A percentile compares a stretch with the other conserved stretches of the same genome.
phyloP scores from a whole-genome alignment of 352 stramenopile genomes.

The Globisporangium camurandrum region DNA sequence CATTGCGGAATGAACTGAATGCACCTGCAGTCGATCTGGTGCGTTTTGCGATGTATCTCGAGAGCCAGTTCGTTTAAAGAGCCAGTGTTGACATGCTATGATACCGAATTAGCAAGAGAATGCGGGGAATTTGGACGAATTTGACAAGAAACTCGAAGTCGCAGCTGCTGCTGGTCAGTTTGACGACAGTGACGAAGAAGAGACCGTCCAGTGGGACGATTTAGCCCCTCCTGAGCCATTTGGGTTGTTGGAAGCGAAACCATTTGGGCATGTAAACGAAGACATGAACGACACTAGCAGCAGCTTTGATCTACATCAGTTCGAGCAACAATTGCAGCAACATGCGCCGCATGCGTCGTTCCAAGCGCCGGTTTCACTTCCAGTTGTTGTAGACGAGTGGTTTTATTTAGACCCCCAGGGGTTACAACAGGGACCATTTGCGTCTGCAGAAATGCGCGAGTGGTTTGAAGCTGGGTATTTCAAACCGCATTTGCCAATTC shows the following conservation, averaged over 20 bases:
- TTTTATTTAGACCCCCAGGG: conserved; percentile 84
- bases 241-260: conserved; percentile 26
- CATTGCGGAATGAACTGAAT: conserved; percentile 53
- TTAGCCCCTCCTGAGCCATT: conserved; percentile 7
- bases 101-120: too few relatives aligned
- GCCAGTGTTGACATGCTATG: too few relatives aligned
- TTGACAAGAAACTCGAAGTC: conserved; percentile 75
- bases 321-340: conserved; percentile 3
- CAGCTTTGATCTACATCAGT: conserved; percentile 19
- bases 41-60: conserved; percentile 1
- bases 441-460: conserved; percentile 81
- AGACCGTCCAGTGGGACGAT: conserved; percentile 55
- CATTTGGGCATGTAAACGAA: conserved; percentile 25
- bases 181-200: conserved; percentile 76
- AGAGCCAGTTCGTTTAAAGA: background rate
- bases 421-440: conserved; percentile 79
- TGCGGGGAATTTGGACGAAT: conserved; percentile 57
- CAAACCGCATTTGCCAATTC: conserved; percentile 83
- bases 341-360: too few relatives aligned
- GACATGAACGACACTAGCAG: conserved; percentile 12
- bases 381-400: conserved; percentile 57
- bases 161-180: conserved; percentile 69
- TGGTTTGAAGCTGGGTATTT: conserved; percentile 89
- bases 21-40: conserved; percentile 26
- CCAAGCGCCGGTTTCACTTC: too few relatives aligned